Base-by-base conservation (phyloP, 495 filamentous ascomycete genomes). In the Bombardia bombarda region DNA sequence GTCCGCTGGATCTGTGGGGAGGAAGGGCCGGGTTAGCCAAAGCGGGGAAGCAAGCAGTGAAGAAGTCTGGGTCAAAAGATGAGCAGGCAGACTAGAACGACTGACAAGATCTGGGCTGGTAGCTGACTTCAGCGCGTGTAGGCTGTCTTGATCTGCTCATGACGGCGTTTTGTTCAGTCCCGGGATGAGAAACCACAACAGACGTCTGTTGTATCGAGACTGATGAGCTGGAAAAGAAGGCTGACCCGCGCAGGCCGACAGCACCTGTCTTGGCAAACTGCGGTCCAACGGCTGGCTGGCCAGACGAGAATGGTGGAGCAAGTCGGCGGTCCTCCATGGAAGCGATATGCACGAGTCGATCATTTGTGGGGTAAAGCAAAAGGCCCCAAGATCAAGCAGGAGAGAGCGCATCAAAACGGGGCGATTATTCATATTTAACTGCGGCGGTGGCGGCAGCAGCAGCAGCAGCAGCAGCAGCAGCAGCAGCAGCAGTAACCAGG, bases 1-100 rank as follows among this genome's bases (percentile, higher is more conserved):
- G 49, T 75, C 72, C 39, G 52, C 56, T 20, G 71, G 62, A 58
- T 76, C 72, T 73, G 45, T 25, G 40, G 42, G 20, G 3, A 22
- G 13, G 47, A n/a, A n/a, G n/a, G n/a, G n/a, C n/a, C n/a, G n/a
- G n/a, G n/a, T n/a, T n/a, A n/a, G n/a, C n/a, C n/a, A n/a, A n/a
- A n/a, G n/a, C n/a, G n/a, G n/a, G n/a, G n/a, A 28, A 28, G 7
- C 28, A 24, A 37, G 46, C 28, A 31, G 42, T n/a, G n/a, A 36
- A 22, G 31, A 3, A 20, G 40, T 37, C 3, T 25, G 35, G 43
- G 19, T 30, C 21, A 41, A 40, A 46, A 38, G 36, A 24, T 43
- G 46, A 22, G 25, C 31, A 47, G 46, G 40, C 21, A 47, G 44
- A 41, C 35, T 46, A 43, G 42, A 33, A 37, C 19, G n/a, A 55